Conservation (phyloP, 2,329 filamentous ascomycete species). For the Fusarium proliferatum region DNA sequence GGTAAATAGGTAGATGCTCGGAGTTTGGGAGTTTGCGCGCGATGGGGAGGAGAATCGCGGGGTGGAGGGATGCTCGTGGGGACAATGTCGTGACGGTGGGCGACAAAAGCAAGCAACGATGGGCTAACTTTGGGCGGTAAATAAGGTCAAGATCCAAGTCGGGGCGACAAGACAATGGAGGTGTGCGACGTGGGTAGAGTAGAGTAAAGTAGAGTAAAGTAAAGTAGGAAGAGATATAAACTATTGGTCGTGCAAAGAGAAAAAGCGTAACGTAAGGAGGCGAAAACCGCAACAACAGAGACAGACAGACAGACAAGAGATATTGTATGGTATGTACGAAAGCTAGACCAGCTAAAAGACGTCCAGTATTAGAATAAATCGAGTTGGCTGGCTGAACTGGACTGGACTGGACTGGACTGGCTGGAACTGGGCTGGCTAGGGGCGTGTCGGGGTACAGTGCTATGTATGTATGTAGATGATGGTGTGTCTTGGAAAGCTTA, state of each 20-base stretch:
- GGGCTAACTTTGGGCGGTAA: conserved; percentile 12
- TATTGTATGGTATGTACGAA: conserved; percentile 27
- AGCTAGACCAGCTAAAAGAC: conserved; percentile 32
- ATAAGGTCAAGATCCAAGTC: conserved; percentile 8
- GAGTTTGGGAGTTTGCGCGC: conserved; percentile 22
- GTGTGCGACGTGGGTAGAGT: neutral
- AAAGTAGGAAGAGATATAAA: neutral
- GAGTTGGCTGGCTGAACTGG: conserved; percentile 5
- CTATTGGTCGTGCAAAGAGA: conserved; percentile 3
- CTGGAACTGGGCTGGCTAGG: neutral
- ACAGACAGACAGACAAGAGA: conserved; percentile 3
- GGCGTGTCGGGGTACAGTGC: conserved; percentile 25
- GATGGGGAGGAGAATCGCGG: conserved; percentile 32
- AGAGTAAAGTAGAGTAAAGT: neutral
- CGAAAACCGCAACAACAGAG: neutral
- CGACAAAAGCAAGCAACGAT: conserved; percentile 40
- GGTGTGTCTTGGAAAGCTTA: conserved; percentile 9
- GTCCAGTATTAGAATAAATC: conserved; percentile 23
- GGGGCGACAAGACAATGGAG: conserved; percentile 10
- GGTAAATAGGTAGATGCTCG: conserved; percentile 3
- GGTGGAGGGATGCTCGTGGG: conserved; percentile 38
- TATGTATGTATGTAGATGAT: neutral
- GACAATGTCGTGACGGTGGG: conserved; percentile 27
- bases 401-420: neutral
- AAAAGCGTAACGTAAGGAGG: conserved; percentile 15